Conservation (phyloP, 257 asterid species). For the Nicotiana noctiflora region DNA sequence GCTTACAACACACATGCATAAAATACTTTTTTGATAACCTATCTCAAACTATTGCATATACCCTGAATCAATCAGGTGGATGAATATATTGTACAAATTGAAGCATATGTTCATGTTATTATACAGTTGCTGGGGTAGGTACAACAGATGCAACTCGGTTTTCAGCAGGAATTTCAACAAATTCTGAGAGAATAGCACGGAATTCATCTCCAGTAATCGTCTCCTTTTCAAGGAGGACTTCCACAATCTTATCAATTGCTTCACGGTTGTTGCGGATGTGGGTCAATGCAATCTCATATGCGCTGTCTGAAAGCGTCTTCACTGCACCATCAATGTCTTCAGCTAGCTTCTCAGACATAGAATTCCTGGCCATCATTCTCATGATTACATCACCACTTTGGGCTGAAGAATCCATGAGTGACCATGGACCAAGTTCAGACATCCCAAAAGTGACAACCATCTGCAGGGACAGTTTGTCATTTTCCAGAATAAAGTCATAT, state of each 20-base stretch:
- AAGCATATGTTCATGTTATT: slow-evolving; percentile 15
- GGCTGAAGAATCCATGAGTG: slow-evolving; percentile 66
- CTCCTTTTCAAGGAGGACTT: slow-evolving; percentile 87
- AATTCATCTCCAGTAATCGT: slow-evolving; percentile 88
- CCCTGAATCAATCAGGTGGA: slow-evolving; percentile 13
- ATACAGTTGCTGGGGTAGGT: slow-evolving; percentile 55
- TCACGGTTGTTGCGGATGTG: slow-evolving; percentile 80
- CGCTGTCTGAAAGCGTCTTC: slow-evolving; percentile 68
- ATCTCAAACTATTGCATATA: background rate
- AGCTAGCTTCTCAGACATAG: slow-evolving; percentile 94
- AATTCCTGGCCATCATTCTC: slow-evolving; percentile 98
- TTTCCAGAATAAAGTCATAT: background rate
- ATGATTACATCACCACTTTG: slow-evolving; percentile 84
- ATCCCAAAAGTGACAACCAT: slow-evolving; percentile 95
- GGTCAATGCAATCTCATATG: slow-evolving; percentile 70
- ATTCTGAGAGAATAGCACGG: slow-evolving; percentile 79
- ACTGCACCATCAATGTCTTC: slow-evolving; percentile 89
- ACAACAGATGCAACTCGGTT: slow-evolving; percentile 48
- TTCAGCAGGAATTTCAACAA: slow-evolving; percentile 72
- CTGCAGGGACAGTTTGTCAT: slow-evolving; percentile 19
- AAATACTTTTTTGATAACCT: background rate
- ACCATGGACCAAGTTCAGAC: slow-evolving; percentile 98
- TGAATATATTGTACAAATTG: background rate
- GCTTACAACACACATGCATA: background rate
- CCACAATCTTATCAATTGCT: slow-evolving; percentile 90